phyloP scores from a whole-genome alignment of 1,284 basidiomycete species.

The Malassezia pachydermatis region DNA sequence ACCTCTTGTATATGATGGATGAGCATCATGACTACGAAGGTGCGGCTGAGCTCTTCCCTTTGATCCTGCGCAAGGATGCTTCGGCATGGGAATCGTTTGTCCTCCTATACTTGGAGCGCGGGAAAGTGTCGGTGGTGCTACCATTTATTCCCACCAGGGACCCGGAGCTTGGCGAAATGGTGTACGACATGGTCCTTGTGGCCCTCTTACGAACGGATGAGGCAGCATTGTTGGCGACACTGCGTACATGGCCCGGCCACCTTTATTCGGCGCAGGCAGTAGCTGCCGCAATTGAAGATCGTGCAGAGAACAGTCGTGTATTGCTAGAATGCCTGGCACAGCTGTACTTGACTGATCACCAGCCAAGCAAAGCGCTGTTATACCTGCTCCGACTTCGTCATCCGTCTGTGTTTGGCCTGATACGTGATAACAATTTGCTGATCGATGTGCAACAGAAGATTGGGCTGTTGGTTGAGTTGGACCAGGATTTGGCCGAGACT shows the following conservation, averaged over 20 bases:
- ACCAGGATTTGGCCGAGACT: slow-evolving; percentile 62
- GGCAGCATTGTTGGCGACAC: slow-evolving; percentile 64
- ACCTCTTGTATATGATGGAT: slow-evolving; percentile 36
- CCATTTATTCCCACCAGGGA: slow-evolving; percentile 74
- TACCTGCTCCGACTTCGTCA: slow-evolving; percentile 76
- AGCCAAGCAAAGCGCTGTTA: slow-evolving; percentile 84
- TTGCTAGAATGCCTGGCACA: slow-evolving; percentile 89
- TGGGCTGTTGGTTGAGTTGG: slow-evolving; percentile 81
- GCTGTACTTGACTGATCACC: slow-evolving; percentile 75
- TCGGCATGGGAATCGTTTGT: slow-evolving; percentile 91
- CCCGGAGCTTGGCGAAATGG: slow-evolving; percentile 68
- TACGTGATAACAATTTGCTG: slow-evolving; percentile 85
- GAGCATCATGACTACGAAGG: slow-evolving; percentile 63
- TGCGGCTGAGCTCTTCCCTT: slow-evolving; percentile 75
- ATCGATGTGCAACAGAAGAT: slow-evolving; percentile 90
- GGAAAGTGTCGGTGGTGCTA: slow-evolving; percentile 72
- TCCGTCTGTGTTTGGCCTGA: slow-evolving; percentile 85
- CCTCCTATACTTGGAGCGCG: slow-evolving; percentile 75
- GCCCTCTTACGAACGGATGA: slow-evolving; percentile 71
- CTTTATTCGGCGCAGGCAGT: slow-evolving; percentile 82
- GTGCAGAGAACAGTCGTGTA: slow-evolving; percentile 54
- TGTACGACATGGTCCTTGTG: slow-evolving; percentile 90
- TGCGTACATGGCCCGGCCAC: slow-evolving; percentile 77
- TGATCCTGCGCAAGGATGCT: slow-evolving; percentile 69
- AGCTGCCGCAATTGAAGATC: slow-evolving; percentile 73